phyloP scores from a whole-genome alignment of 1,284 basidiomycete species.

The Ustilago trichophora region DNA sequence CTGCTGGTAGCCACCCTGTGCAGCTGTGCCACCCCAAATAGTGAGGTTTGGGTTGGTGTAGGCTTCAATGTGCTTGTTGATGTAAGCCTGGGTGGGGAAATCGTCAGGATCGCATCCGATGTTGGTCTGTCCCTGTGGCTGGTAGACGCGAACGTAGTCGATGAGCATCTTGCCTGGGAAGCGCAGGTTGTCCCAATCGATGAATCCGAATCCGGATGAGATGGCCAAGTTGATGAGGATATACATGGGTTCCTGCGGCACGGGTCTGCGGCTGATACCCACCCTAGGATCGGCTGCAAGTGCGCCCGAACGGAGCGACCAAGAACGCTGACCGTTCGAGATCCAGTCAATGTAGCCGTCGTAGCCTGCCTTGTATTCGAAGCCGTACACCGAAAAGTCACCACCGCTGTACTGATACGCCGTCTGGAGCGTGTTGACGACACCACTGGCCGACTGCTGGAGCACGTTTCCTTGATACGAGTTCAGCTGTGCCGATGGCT shows the following conservation, averaged over 20 bases:
- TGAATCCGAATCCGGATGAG: constrained; percentile 50
- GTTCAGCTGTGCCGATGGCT: constrained; percentile 43
- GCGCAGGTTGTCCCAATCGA: constrained; percentile 33
- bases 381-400: constrained; percentile 55
- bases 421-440: constrained; percentile 50
- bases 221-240: constrained; percentile 62
- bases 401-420: constrained; percentile 49
- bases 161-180: constrained; percentile 54
- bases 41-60: constrained; percentile 58
- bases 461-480: constrained; percentile 56
- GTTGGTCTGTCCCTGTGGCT: constrained; percentile 53
- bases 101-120: constrained; percentile 63
- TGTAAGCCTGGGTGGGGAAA: constrained; percentile 72
- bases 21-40: constrained; percentile 54
- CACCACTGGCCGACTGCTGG: constrained; percentile 61
- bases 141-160: constrained; percentile 61
- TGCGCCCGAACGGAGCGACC: constrained; percentile 74
- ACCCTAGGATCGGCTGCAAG: constrained; percentile 73
- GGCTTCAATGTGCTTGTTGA: constrained; percentile 63
- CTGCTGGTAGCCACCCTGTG: constrained; percentile 54
- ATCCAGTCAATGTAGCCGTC: constrained; percentile 75
- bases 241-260: constrained; percentile 61
- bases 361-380: constrained; percentile 70
- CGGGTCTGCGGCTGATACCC: constrained; percentile 34
- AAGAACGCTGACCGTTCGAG: constrained; percentile 36